Base-by-base conservation (phyloP, 768 basidiomycete genomes). In the Lactifluus echinatus region DNA sequence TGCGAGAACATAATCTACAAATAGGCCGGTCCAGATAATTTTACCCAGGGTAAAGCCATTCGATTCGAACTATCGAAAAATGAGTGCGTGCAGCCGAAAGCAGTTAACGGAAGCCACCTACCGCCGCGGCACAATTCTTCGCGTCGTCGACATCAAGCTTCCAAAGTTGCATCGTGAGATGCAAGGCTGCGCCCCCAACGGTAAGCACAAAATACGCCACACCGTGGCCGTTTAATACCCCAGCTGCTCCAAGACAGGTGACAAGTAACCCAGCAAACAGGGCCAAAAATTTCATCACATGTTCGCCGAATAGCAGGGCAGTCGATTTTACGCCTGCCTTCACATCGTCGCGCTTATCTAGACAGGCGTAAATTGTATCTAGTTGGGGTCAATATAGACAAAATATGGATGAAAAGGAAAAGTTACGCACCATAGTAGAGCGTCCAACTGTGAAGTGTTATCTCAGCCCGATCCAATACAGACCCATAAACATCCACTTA, bases 321-420 rank as follows among this genome's bases (percentile, higher is more conserved):
- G 81, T 84, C 2, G 81, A 83, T 66, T 82, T 81, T 50, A 85
- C 78, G 36, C 79, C 80, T 15, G 76, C 82, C 43, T 73, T 68
- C 23, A 78, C 67, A 62, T 85, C 83, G 69, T 84, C 83, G 26
- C 69, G 66, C 59, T 79, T 79, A 66, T 84, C 83, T 73, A 79
- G 72, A 65, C 81, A 81, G 5, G 81, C 83, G 63, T 85, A 85
- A 58, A 83, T 80, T 1, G 81, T 81, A 65, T 85, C 79, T 65
- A 74, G 68, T 45, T 76, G 65, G 31, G 74, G 71, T 74, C 23
- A 74, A 78, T 33, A 71, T 56, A 43, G 6, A 12, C 26, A 14
- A 24, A 24, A 23, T 14, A 29, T 31, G 19, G 7, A 12, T n/a
- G 14, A 3, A 11, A 24, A 7, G 3, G 8, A n/a, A 31, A 24